Evolutionary conservation across 768 basidiomycete species (phyloP), one percentile per base, ranked within the genome.

Genomic region (Boletellus emodensis): DNA sequence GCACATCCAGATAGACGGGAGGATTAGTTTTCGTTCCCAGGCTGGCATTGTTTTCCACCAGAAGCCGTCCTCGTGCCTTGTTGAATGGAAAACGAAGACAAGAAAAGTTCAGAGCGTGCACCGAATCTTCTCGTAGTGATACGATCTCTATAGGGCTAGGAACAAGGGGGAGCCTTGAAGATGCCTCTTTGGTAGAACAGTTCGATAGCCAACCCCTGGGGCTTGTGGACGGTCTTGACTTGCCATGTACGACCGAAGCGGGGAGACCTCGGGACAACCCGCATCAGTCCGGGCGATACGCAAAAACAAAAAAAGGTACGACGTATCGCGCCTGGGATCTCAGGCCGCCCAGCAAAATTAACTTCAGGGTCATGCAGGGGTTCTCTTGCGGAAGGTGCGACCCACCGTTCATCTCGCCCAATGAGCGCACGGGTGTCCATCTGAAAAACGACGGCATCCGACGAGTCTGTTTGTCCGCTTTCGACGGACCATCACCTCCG

Each of bases 1-100:
- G 49, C 38, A 59, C 42, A 30, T 51, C 35, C 36, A 46, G 38
- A 51, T 44, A 42, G 34, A 52, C 35, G 49, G 42, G 39, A 40
- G 45, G 24, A 35, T 8, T 20, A 33, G 52, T 39, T 33, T 41
- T 48, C 57, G 40, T 57, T 57, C 51, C 48, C 48, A 57, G 42
- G 51, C 26, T 38, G 44, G 54, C 28, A 46, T 40, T 49, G 53
- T 51, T 46, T 26, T 55, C 46, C 43, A 43, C 43, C 24, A 41
- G 59, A 58, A 62, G 53, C 40, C 33, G 33, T 20, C 60, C 57
- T 62, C 57, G 54, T 62, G 62, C 40, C 37, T 48, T 41, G 22
- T 38, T 12, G 44, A 43, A 45, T 38, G 32, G 48, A 50, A 43
- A 45, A 24, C 47, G 47, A 48, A 43, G 58, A 40, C 46, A 33